Conservation (phyloP, 75 land plant genomes). For the Pinus albicaulis region DNA sequence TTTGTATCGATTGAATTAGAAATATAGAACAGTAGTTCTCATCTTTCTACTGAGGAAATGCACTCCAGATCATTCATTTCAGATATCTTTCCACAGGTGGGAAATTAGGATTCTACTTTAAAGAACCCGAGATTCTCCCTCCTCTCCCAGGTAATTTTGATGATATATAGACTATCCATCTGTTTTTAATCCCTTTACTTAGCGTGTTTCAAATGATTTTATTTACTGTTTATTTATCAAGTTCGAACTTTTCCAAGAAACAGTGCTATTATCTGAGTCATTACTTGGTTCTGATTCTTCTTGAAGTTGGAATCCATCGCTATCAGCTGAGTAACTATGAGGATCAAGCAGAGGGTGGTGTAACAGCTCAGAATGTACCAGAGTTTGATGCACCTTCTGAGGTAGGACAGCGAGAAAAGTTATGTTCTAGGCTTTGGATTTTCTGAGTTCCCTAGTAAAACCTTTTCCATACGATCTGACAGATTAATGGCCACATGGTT, state of each 20-base stretch:
- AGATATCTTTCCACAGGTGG: conserved; percentile 50
- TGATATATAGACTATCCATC: not conserved
- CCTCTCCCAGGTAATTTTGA: conserved; percentile 79
- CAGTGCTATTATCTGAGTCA: not conserved
- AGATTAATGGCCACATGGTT: not conserved
- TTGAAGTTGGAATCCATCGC: conserved; percentile 77
- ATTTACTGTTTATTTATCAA: not conserved
- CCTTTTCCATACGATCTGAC: not conserved
- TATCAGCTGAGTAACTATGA: conserved; percentile 39
- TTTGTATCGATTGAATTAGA: too few species aligned
- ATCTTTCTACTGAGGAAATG: not conserved
- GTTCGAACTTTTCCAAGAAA: not conserved
- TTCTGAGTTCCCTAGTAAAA: not conserved
- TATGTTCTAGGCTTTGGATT: not conserved
- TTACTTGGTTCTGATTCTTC: conserved; percentile 6
- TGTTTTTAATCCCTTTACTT: not conserved
- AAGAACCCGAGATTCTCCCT: conserved; percentile 94
- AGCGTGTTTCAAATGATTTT: not conserved
- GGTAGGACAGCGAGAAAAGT: conserved; percentile 39
- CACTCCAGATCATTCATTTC: not conserved
- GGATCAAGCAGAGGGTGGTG: conserved; percentile 16
- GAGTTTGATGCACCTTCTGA: conserved; percentile 83
- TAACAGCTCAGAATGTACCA: conserved; percentile 37
- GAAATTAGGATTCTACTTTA: conserved; percentile 89
- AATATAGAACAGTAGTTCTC: not conserved